Base-by-base conservation (phyloP, 139 green algal species). In the Chlamydomonas applanata region DNA sequence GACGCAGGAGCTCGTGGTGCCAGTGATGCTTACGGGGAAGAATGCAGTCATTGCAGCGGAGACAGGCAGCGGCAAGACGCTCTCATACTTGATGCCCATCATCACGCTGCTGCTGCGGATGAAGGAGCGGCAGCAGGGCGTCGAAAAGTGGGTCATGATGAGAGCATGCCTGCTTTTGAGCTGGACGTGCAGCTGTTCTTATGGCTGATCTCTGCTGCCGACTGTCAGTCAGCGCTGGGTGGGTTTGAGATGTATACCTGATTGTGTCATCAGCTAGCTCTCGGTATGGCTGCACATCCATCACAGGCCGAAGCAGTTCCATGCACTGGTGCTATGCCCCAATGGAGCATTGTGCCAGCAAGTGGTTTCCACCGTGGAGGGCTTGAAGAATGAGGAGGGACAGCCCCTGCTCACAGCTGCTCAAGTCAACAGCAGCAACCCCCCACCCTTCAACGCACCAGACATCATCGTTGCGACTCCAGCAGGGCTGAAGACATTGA, bases 41-140 rank as follows among this genome's bases (percentile, higher is more conserved):
- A 87, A 94, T 73, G 82, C 91, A 0, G 94, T 98, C 9, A 73
- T 99, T 16, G 92, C 95, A 1, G 91, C 95, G 5, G 95, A 99
- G 75, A 99, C 95, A 4, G 95, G 96, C 69, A 98, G 93, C 70
- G 96, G 96, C 75, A 99, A 99, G 76, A 99, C 95, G 4, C 82
- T 98, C 1, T 86, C 92, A 1, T 99, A 98, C 86, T 76, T 98
- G 13, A 84, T 79, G 0, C 95, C 95, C 7, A 69, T 99, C 2
- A 76, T 92, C 0, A 64, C 78, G n/a, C 65, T 75, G 33, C 69
- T 93, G 57, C 62, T 93, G 24, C 57, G 76, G 76, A 57, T 62
- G 52, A 65, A 53, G n/a, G 5, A 56, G 53, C 22, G 56, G 24
- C n/a, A 60, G 49, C 2, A 63, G 40, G 40, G 7, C 7, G 40